These are phyloP conservation scores for Malassezia globosa DNA, from an alignment of 1,284 basidiomycete species.

Conservation along the genomic window DNA sequence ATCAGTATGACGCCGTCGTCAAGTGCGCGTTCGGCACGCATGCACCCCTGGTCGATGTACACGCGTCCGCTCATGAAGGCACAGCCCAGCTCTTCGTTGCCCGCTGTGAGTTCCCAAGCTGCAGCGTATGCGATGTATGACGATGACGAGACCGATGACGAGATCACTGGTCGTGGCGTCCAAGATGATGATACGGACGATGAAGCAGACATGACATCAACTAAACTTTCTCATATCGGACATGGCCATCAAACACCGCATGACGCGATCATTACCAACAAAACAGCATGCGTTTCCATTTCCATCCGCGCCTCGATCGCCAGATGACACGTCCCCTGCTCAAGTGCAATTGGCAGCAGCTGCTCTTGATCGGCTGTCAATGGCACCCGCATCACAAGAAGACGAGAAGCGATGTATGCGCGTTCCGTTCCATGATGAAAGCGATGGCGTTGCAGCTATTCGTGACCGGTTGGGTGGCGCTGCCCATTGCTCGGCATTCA, in stretches of 20 bases:
- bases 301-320: neutral
- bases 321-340: slow-evolving; percentile 4
- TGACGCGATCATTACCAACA: slow-evolving; percentile 1
- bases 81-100: slow-evolving; percentile 12
- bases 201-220: slow-evolving; percentile 22
- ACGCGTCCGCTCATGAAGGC: slow-evolving; percentile 17
- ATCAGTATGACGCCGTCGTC: slow-evolving; percentile 25
- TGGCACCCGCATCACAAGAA: slow-evolving; percentile 10
- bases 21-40: neutral
- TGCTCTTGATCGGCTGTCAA: slow-evolving; percentile 16
- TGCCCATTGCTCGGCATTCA: slow-evolving; percentile 45
- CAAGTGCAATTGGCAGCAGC: slow-evolving; percentile 17
- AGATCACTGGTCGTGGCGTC: slow-evolving; percentile 29
- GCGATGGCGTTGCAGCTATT: slow-evolving; percentile 40
- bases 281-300: neutral
- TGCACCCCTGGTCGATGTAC: neutral
- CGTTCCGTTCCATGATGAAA: slow-evolving; percentile 27
- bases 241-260: neutral
- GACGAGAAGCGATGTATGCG: neutral
- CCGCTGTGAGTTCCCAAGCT: slow-evolving; percentile 17
- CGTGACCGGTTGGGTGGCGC: slow-evolving; percentile 42
- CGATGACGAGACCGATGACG: slow-evolving; percentile 45
- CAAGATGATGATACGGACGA: slow-evolving; percentile 38
- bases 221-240: too few relatives aligned
- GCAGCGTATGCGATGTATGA: slow-evolving; percentile 18